Base-by-base conservation (phyloP, 2,329 filamentous ascomycete species). In the Aspergillus fumigatiaffinis region DNA sequence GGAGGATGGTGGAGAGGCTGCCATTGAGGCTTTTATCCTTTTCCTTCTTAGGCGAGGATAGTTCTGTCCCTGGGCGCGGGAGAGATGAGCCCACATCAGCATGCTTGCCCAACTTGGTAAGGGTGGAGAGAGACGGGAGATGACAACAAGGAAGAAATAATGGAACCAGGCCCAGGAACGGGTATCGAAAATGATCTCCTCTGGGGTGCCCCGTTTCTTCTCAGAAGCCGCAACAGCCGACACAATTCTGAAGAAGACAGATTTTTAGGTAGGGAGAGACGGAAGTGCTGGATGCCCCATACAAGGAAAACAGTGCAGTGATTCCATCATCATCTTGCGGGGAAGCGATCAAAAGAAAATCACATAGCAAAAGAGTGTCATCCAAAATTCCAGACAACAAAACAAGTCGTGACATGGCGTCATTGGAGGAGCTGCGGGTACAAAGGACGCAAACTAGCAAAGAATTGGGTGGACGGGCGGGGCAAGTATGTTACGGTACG, bases 381-480 rank as follows among this genome's bases (percentile, higher is more conserved):
- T 29, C 52, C 53, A 49, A 57, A 42, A 57, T 26, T 25, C 48
- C 25, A 25, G 21, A 54, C 29, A 48, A 49, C 48, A 58, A 54
- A 52, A 53, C 29, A 20, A 46, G 20, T 20, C n/a, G 21, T 46
- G 20, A 46, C 28, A 65, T 65, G 61, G 63, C 63, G 63, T 65
- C 63, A 65, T 63, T 51, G 46, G 20, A 32, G 47, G 50, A 52
- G 38, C n/a, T 44, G 56, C 56, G 50, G 59, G 53, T 38, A 38
- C 32, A 7, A 35, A 14, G 51, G 29, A n/a, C 26, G n/a, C 28
- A 49, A 55, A 47, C 44, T 14, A 46, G 51, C n/a, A 50, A 42
- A 14, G 28, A 57, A 49, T 56, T 50, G 53, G 26, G 38, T 35
- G 32, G 42, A 49, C 49, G 32, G 50, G 55, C 25, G 25, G 46